Conservation (phyloP, 176 grass and related monocot genomes). For the Neostapfia colusana region DNA sequence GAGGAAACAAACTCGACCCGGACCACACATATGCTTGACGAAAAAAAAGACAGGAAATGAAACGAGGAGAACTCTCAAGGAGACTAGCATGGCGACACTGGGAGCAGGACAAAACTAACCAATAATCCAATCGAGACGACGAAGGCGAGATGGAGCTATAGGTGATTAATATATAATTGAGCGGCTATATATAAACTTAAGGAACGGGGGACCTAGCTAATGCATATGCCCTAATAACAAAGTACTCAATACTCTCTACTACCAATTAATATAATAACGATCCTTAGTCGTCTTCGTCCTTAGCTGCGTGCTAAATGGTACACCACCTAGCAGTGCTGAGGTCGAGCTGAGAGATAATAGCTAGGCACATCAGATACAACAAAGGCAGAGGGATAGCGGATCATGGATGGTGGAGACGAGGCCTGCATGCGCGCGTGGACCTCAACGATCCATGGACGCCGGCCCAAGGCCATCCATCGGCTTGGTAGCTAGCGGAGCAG, state of each 20-base stretch:
- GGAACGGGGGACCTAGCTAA: neutral
- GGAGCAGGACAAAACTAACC: neutral
- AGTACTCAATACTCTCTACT: neutral
- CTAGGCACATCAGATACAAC: neutral
- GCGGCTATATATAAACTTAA: neutral
- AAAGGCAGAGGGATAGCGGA: neutral
- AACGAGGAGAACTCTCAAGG: conserved; percentile 10
- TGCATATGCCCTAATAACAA: conserved; percentile 22
- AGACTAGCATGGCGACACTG: neutral
- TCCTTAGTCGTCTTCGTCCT: neutral
- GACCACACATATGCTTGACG: conserved; percentile 26
- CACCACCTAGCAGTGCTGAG: neutral
- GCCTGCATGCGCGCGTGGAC: neutral
- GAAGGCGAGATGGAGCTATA: neutral
- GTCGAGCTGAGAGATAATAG: neutral
- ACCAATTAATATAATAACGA: conserved; percentile 23
- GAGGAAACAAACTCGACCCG: conserved; percentile 75
- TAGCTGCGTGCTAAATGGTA: conserved; percentile 24
- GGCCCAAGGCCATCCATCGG: neutral
- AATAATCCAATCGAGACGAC: neutral
- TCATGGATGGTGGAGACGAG: neutral
- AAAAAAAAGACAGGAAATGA: neutral
- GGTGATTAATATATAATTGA: neutral
- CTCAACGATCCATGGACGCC: neutral
- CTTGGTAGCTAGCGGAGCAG: conserved; percentile 54